Percentiles rank a stretch among this genome's conserved stretches.
phyloP scores from a whole-genome alignment of 1,284 basidiomycete genomes.

The Crocinoboletus sp. region DNA sequence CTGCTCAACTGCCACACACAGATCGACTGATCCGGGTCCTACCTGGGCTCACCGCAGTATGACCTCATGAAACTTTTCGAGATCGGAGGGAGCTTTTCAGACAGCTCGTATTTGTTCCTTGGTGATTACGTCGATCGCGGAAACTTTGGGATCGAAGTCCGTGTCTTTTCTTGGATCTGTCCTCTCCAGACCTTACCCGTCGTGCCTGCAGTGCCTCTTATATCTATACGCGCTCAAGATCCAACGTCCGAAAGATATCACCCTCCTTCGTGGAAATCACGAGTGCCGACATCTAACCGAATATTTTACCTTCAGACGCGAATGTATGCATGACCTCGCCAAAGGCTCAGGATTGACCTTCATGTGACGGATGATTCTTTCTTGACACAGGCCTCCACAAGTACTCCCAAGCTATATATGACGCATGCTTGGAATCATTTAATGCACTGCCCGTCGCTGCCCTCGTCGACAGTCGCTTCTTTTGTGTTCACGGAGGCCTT shows the following conservation, averaged over 20 bases:
- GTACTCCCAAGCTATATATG: constrained; percentile 83
- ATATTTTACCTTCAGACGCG: constrained; percentile 97
- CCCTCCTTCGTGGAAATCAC: constrained; percentile 94
- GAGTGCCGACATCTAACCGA: constrained; percentile 96
- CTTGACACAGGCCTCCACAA: constrained; percentile 77
- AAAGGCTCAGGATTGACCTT: constrained; percentile 1
- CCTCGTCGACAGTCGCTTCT: constrained; percentile 94
- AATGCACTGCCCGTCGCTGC: constrained; percentile 89
- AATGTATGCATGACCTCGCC: constrained; percentile 50
- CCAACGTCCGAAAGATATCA: constrained; percentile 87
- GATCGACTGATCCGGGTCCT: constrained; percentile 11
- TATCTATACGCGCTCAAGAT: constrained; percentile 94
- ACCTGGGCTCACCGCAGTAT: constrained; percentile 51
- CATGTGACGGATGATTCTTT: constrained; percentile 6
- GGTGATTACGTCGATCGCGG: constrained; percentile 99
- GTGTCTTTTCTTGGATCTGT: constrained; percentile 9
- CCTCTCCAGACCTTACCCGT: no score
- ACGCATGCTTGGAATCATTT: constrained; percentile 91
- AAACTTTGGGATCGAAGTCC: constrained; percentile 90
- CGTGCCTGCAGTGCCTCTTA: constrained; percentile 61
- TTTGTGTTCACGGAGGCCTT: constrained; percentile 97
- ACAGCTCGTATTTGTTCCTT: constrained; percentile 93
- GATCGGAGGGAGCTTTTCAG: constrained; percentile 82
- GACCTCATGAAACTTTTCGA: constrained; percentile 99
- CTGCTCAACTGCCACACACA: constrained; percentile 3